Base-by-base conservation (phyloP, 2,329 filamentous ascomycete species). In the Leptographium galeiforme region DNA sequence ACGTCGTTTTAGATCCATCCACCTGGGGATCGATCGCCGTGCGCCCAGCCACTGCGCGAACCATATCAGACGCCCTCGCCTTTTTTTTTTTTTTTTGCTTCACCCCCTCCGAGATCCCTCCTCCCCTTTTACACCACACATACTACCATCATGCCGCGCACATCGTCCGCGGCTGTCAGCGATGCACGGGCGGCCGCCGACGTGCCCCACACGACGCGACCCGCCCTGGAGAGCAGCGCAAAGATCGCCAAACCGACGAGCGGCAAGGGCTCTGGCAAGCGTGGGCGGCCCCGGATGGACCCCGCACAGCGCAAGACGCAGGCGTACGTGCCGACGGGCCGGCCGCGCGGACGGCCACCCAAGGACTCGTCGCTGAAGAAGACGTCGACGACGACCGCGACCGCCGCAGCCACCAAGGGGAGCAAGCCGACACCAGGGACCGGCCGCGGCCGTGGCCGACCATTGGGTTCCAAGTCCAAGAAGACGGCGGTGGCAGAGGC, bases 201-300 rank as follows among this genome's bases (percentile, higher is more conserved):
- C 39, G 36, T 32, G 18, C 33, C 45, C 36, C 36, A 19, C 41
- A 47, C 54, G 40, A n/a, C 55, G 50, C 57, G 57, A 8, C 55
- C 59, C n/a, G 52, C 59, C 18, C 53, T 47, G 46, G 60, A 61
- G 48, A 56, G 55, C 45, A 53, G 51, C 13, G 60, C 60, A 46
- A 58, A 58, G 52, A 53, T 61, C 14, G 57, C 55, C 47, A 59
- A 59, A 55, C 41, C 58, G 4, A 52, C 51, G 43, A 53, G 54
- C 44, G 56, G 57, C 48, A 60, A 57, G 53, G 57, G 56, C 44
- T 53, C 55, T 4, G 57, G 56, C 49, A 57, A 57, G 53, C 60
- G 60, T 30, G 60, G 60, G 40, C 59, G 60, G 8, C 60, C 60
- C 8, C 57, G 56, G 43, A 56, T 59, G 57, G 59, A 61, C 51